Evolutionary conservation across 805 yeast genomes (phyloP), one percentile per base, ranked within the genome.

Genomic region (Zygoascus biomembranicola): DNA sequence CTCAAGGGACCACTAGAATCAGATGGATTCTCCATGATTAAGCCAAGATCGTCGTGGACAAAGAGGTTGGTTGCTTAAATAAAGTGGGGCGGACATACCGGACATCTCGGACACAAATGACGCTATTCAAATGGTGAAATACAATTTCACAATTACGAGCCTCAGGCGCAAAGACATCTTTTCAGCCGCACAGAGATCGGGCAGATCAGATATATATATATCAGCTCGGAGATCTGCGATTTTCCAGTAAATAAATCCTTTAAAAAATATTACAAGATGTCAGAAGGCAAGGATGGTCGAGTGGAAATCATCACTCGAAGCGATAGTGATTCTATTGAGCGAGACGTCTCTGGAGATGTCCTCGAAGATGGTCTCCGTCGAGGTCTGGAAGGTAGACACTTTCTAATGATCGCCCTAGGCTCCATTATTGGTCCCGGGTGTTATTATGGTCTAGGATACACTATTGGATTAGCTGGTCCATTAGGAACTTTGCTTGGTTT

Each of bases 401-500:
- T 87, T 23, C 89, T 86, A 62, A 73, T 87, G 52, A 81, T 87
- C 56, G 85, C 88, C 13, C 82, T 87, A 23, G 89, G 92, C 19
- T 94, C 92, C 51, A 84, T 87, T 42, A 84, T 87, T 58, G 95
- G 95, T 43, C 84, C 92, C 1, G 92, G 87, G 8, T 70, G 86
- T 4, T 87, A 86, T 59, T 89, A 86, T 4, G 77, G 87, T 23
- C 83, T 85, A 52, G 90, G 90, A 11, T 68, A 73, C 47, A 85
- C 81, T 0, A 69, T 87, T 28, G 72, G 76, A 32, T 72, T 75
- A 45, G 90, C 86, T 49, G 95, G 95, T 0, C 85, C 92, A 0
- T 84, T 79, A 5, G 79, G 79, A 46, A 69, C 86, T 45, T 68
- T 87, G 14, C 63, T 87, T 4, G 83, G 82, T 0, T 87, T 84